A percentile compares a stretch with the other conserved stretches of the same genome.
phyloP scores from a whole-genome alignment of 192 early-diverging fungal species.

The Backusella luteola region DNA sequence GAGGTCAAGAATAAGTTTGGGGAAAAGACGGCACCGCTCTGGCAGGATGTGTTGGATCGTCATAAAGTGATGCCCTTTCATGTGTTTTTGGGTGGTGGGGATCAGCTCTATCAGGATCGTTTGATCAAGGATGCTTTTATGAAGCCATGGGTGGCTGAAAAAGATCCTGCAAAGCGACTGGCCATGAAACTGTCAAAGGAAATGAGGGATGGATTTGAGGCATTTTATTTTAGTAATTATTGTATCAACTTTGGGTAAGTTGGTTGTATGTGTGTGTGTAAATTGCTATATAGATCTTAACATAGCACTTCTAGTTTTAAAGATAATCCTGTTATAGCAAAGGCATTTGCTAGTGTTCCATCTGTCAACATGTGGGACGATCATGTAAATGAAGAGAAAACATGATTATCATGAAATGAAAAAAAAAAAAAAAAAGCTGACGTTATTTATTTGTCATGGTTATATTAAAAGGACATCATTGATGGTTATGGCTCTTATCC shows the following conservation, averaged over 20 bases:
- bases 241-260: conserved; percentile 29
- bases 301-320: not conserved
- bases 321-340: conserved; percentile 41
- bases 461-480: conserved; percentile 54
- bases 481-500: conserved; percentile 88
- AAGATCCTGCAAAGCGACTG: conserved; percentile 24
- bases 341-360: conserved; percentile 71
- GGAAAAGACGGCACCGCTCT: conserved; percentile 49
- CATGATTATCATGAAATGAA: not conserved
- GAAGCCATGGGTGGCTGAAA: conserved; percentile 53
- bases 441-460: not conserved
- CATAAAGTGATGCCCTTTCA: conserved; percentile 61
- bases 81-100: conserved; percentile 71
- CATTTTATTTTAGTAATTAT: conserved; percentile 33
- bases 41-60: conserved; percentile 65
- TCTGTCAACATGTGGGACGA: conserved; percentile 80
- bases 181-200: conserved; percentile 13
- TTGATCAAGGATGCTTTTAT: conserved; percentile 54
- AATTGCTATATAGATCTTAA: not conserved
- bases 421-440: not conserved
- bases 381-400: conserved; percentile 47
- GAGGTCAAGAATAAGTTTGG: conserved; percentile 44
- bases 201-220: conserved; percentile 29
- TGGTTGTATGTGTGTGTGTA: not conserved
- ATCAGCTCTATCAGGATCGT: conserved; percentile 68